These are phyloP conservation scores for Coemansia sp. DNA, from an alignment of 192 early-diverging fungal genomes.

Conservation along the genomic window DNA sequence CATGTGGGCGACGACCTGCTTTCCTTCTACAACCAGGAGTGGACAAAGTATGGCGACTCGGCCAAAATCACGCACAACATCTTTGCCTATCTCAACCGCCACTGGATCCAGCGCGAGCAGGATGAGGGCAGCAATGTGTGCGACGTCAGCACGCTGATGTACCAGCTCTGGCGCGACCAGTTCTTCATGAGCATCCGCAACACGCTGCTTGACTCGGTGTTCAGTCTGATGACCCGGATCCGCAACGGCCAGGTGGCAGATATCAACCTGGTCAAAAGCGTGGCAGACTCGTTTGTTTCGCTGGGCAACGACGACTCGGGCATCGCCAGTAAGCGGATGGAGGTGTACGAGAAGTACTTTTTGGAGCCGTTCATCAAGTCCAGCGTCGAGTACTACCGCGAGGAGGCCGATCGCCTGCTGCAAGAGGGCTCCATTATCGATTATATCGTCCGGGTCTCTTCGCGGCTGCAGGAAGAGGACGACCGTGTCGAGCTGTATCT, in stretches of 20 bases:
- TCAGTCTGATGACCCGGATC: slow-evolving; percentile 70
- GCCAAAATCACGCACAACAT: slow-evolving; percentile 83
- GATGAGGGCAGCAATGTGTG: slow-evolving; percentile 87
- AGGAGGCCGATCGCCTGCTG: slow-evolving; percentile 86
- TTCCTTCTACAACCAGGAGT: slow-evolving; percentile 83
- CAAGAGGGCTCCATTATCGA: slow-evolving; percentile 86
- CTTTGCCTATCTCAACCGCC: slow-evolving; percentile 92
- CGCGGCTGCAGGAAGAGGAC: slow-evolving; percentile 77
- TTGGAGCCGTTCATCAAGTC: slow-evolving; percentile 77
- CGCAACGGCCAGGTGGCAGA: slow-evolving; percentile 88
- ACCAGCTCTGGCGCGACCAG: slow-evolving; percentile 72
- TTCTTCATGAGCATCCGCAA: slow-evolving; percentile 51
- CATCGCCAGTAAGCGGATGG: slow-evolving; percentile 73
- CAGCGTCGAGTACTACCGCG: slow-evolving; percentile 83
- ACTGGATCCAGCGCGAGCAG: slow-evolving; percentile 96
- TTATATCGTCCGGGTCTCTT: slow-evolving; percentile 91
- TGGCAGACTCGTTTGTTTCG: slow-evolving; percentile 89
- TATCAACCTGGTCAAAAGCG: slow-evolving; percentile 76
- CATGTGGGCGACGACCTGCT: too few relatives aligned
- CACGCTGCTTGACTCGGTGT: slow-evolving; percentile 50
- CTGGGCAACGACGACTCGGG: slow-evolving; percentile 69
- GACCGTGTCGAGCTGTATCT: slow-evolving; percentile 83
- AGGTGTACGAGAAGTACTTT: slow-evolving; percentile 86
- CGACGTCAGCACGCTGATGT: slow-evolving; percentile 88
- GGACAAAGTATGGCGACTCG: slow-evolving; percentile 86